Base-by-base conservation (phyloP, 176 grass and related monocot species). In the Triticum urartu region DNA sequence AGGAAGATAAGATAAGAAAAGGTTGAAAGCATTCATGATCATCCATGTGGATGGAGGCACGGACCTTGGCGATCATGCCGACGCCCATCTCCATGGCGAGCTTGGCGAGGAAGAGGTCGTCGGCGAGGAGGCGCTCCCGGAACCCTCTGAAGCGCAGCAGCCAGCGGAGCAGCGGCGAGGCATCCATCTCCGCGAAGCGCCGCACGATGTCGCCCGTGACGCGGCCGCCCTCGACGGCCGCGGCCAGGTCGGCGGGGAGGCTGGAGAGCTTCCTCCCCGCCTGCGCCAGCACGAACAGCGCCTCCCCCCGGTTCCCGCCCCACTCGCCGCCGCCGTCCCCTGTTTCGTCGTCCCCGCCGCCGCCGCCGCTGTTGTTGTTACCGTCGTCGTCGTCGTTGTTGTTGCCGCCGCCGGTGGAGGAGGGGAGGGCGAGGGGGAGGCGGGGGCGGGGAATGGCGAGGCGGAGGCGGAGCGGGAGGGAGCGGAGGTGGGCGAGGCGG, bases 31-130 rank as follows among this genome's bases (percentile, higher is more conserved):
- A 36, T 36, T 36, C 35, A 1, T 3, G 22, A 68, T 9, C 3
- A 39, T 69, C 32, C 33, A 2, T 12, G 7, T 63, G 11, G n/a
- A 62, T 7, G n/a, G 62, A 25, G 5, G 33, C 17, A 1, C 5
- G 40, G 17, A 87, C 95, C 87, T 95, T 98, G 10, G 93, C 92
- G 80, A 98, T 83, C 81, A 95, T 82, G 3, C 95, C 95, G 48
- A 98, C 90, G 81, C 91, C 89, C 2, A 86, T 90, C 84, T 98
- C 95, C 79, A 98, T 98, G 80, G 10, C 89, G 52, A 98, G 73
- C 89, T 98, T 98, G 38, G 95, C 85, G 14, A 98, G 87, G 88
- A 98, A 98, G 83, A 98, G 92, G 33, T 98, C 93, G 64, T 98
- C 95, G 13, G 95, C 95, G 40, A 98, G 83, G 42, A 98, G 88